These are phyloP conservation scores for Ophiostoma angusticollis DNA, from an alignment of 2,329 filamentous ascomycete species.

Conservation along the genomic window DNA sequence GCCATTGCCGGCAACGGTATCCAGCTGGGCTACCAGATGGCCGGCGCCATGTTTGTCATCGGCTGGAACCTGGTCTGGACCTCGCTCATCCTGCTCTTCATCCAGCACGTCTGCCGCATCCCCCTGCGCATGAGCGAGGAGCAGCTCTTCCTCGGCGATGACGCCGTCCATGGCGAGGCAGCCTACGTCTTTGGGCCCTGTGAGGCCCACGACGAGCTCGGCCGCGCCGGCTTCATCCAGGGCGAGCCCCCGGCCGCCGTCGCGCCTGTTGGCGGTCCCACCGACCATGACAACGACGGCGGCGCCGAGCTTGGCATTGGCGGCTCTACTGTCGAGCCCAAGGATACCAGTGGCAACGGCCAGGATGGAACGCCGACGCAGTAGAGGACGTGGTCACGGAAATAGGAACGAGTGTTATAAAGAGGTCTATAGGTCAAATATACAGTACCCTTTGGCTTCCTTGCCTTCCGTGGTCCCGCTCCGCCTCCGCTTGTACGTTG, in stretches of 20 bases:
- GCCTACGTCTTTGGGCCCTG: constrained; percentile 24
- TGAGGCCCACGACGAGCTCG: constrained; percentile 15
- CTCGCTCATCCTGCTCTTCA: constrained; percentile 34
- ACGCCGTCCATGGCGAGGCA: constrained; percentile 34
- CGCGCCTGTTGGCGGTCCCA: background rate
- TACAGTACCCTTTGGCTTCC: too few relatives aligned
- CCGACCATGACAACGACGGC: constrained; percentile 1
- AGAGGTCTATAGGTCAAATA: too few relatives aligned
- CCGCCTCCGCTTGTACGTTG: constrained; percentile 16
- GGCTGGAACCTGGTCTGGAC: constrained; percentile 39
- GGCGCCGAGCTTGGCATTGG: constrained; percentile 14
- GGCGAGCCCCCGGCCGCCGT: constrained; percentile 9
- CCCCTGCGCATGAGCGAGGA: constrained; percentile 35
- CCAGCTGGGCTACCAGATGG: constrained; percentile 37
- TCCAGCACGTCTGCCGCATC: constrained; percentile 35
- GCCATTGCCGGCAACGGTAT: constrained; percentile 37
- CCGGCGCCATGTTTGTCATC: constrained; percentile 34
- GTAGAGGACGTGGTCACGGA: too few relatives aligned
- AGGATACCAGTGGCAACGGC: constrained; percentile 11
- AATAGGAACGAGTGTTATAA: too few relatives aligned
- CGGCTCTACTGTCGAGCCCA: constrained; percentile 10
- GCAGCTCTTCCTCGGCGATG: constrained; percentile 31
- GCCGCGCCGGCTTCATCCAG: constrained; percentile 15
- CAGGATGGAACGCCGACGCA: constrained; percentile 1
- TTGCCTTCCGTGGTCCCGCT: constrained; percentile 10